These are phyloP conservation scores for Zymoseptoria brevis DNA, from an alignment of 2,329 filamentous ascomycete species.

Conservation along the genomic window DNA sequence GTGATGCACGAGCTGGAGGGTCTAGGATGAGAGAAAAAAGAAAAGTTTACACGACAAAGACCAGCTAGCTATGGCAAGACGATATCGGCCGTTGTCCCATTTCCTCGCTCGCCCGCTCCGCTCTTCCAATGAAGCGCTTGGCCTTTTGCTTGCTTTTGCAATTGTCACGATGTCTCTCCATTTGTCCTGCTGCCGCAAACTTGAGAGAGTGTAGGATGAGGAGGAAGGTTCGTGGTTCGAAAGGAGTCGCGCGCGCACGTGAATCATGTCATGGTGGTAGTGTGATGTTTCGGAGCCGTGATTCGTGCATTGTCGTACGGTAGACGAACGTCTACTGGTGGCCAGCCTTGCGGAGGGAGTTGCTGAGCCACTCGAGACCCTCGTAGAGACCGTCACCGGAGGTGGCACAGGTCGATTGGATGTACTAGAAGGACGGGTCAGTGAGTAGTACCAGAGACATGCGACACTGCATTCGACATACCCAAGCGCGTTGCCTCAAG, in stretches of 20 bases:
- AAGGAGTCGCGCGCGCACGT: constrained; percentile 7
- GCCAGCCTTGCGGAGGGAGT: constrained; percentile 47
- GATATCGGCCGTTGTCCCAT: constrained; percentile 5
- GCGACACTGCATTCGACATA: constrained; percentile 45
- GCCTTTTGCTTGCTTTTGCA: constrained; percentile 7
- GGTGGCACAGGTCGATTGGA: constrained; percentile 98
- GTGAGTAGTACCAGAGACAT: neutral
- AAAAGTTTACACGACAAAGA: constrained; percentile 15
- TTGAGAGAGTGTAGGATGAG: constrained; percentile 14
- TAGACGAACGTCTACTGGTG: constrained; percentile 34
- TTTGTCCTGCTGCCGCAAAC: constrained; percentile 22
- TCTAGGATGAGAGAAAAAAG: constrained; percentile 1
- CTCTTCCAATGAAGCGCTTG: constrained; percentile 5
- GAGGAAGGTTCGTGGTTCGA: constrained; percentile 2
- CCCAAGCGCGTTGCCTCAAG: constrained; percentile 97
- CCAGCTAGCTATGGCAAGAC: constrained; percentile 17
- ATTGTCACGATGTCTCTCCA: constrained; percentile 10
- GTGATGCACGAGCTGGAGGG: neutral
- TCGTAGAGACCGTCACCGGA: constrained; percentile 99
- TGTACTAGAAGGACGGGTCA: constrained; percentile 55
- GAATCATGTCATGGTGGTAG: constrained; percentile 8
- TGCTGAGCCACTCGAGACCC: constrained; percentile 66
- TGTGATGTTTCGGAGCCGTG: constrained; percentile 8
- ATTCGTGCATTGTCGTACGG: constrained; percentile 15
- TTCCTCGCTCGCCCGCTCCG: constrained; percentile 1